phyloP scores from a whole-genome alignment of 2,329 filamentous ascomycete genomes.

The Zymoseptoria passerinii region DNA sequence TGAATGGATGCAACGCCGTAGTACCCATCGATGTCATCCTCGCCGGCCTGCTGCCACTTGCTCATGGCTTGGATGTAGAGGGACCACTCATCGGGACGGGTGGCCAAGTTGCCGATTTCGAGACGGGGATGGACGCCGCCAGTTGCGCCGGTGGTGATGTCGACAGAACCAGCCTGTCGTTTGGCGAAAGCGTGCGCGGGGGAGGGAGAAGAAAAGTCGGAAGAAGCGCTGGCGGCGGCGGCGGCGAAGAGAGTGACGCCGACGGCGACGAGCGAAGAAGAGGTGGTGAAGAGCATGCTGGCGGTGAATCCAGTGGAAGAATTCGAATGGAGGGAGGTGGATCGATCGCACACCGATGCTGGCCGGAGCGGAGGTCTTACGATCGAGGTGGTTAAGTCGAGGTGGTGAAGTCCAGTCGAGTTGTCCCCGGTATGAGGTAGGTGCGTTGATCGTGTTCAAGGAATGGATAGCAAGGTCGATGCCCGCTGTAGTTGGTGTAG shows the following conservation, averaged over 20 bases:
- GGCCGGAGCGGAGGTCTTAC: too few relatives aligned
- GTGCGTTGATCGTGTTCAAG: neutral
- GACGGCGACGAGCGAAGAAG: neutral
- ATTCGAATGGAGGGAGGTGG: neutral
- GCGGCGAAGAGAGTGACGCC: conserved; percentile 1
- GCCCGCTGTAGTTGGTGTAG: neutral
- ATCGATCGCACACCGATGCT: neutral
- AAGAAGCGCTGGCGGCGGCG: neutral
- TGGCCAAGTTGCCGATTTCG: conserved; percentile 1
- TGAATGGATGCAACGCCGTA: neutral
- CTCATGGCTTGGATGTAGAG: conserved; percentile 1
- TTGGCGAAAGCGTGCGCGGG: neutral
- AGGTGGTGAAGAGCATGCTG: neutral
- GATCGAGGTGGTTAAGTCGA: neutral
- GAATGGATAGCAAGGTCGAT: neutral
- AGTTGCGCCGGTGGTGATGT: conserved; percentile 1
- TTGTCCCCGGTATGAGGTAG: neutral
- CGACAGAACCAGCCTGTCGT: neutral
- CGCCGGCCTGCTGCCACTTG: neutral
- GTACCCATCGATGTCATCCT: neutral
- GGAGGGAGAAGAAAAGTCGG: neutral
- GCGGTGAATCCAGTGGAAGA: neutral
- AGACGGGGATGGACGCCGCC: conserved; percentile 4
- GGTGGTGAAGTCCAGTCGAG: neutral
- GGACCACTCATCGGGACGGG: neutral